Conservation (phyloP, 345 rosid genomes). For the Acer campestre region DNA sequence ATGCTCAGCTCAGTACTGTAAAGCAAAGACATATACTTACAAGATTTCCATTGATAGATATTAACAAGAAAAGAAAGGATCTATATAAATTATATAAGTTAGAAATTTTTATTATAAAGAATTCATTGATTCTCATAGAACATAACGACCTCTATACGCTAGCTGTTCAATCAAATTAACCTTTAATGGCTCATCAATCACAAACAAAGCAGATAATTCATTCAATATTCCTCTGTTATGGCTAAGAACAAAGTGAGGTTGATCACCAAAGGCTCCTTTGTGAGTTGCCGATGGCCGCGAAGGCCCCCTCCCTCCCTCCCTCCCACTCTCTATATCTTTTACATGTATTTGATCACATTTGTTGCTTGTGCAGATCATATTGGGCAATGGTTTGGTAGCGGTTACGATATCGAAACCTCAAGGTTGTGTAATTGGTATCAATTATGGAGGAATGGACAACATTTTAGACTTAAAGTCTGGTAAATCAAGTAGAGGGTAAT, state of each 20-base stretch:
- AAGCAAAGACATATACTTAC: neutral
- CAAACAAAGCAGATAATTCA: too few relatives aligned
- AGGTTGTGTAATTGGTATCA: conserved; percentile 30
- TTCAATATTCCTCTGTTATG: conserved; percentile 10
- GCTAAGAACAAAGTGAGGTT: conserved; percentile 27
- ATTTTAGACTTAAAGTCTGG: conserved; percentile 34
- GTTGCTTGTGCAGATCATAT: conserved; percentile 26
- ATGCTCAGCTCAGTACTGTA: neutral
- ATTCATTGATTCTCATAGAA: conserved; percentile 13
- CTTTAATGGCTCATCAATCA: neutral
- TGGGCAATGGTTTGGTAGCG: conserved; percentile 31
- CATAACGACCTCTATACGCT: conserved; percentile 1
- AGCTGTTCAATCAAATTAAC: neutral
- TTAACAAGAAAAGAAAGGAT: conserved; percentile 3
- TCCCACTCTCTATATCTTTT: neutral
- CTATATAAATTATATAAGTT: neutral
- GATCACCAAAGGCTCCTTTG: conserved; percentile 27
- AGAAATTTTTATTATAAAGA: neutral
- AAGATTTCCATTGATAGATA: neutral
- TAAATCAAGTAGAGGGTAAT: conserved; percentile 39
- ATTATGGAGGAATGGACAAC: conserved; percentile 43
- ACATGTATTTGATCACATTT: neutral
- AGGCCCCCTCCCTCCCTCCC: neutral
- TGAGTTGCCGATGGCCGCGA: conserved; percentile 4
- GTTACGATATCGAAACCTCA: conserved; percentile 34